Percentiles rank a stretch among this genome's conserved stretches.
Conservation (phyloP, 2,329 filamentous ascomycete genomes). For the Fusarium scirpi region DNA sequence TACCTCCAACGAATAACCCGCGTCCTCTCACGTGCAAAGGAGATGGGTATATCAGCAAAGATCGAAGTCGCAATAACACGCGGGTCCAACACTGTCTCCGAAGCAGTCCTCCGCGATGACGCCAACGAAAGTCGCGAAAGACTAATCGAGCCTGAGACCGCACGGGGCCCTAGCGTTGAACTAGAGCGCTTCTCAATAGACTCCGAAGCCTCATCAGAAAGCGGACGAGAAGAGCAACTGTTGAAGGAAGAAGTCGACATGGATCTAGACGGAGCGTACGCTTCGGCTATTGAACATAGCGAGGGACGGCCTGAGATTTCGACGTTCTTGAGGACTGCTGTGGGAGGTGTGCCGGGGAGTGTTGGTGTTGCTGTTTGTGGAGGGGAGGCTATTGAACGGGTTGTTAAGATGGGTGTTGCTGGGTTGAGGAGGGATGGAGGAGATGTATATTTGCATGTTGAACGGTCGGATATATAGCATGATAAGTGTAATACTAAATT, state of each 20-base stretch:
- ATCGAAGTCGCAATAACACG: constrained; percentile 42
- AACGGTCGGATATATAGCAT: constrained; percentile 38
- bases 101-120: constrained; percentile 9
- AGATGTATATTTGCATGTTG: constrained; percentile 40
- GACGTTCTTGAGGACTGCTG: constrained; percentile 32
- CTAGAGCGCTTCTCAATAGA: constrained; percentile 44
- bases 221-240: constrained; percentile 36
- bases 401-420: constrained; percentile 34
- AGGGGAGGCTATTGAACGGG: constrained; percentile 37
- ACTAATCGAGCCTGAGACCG: constrained; percentile 32
- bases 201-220: constrained; percentile 30
- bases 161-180: constrained; percentile 32
- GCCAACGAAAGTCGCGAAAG: constrained; percentile 41
- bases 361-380: constrained; percentile 44
- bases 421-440: constrained; percentile 25
- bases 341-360: constrained; percentile 30
- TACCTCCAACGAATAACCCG: constrained; percentile 36
- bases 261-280: constrained; percentile 29
- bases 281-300: constrained; percentile 34
- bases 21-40: constrained; percentile 36
- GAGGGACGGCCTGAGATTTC: constrained; percentile 44
- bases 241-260: constrained; percentile 44
- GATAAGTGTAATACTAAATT: constrained; percentile 8
- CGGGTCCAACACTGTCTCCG: neutral
- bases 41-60: constrained; percentile 40